These are phyloP conservation scores for Oxytropis ochrocephala DNA, from an alignment of 306 rosid species.

Conservation along the genomic window DNA sequence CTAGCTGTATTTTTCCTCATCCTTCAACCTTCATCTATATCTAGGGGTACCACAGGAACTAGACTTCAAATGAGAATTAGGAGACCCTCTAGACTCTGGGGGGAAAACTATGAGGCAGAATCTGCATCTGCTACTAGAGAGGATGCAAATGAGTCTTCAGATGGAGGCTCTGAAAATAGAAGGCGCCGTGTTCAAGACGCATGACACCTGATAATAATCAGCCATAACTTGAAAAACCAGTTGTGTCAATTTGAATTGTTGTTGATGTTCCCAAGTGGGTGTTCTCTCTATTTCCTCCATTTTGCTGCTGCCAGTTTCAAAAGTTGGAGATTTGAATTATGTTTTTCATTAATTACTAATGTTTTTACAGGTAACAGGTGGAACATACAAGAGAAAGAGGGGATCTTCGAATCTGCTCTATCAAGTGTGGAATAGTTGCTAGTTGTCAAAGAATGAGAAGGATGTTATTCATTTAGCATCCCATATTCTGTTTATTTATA, in stretches of 20 bases:
- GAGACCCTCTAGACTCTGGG: constrained; percentile 76
- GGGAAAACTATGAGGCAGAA: constrained; percentile 75
- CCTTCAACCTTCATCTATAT: constrained; percentile 74
- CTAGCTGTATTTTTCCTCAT: constrained; percentile 83
- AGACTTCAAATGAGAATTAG: constrained; percentile 71
- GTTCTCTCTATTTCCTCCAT: constrained; percentile 7
- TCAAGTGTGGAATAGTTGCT: constrained; percentile 29
- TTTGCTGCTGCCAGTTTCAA: background rate
- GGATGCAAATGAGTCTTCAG: constrained; percentile 74
- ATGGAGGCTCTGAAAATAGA: constrained; percentile 63
- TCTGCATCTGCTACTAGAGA: constrained; percentile 72
- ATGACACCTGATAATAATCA: constrained; percentile 59
- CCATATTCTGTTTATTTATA: constrained; percentile 26
- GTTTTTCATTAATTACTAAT: constrained; percentile 6
- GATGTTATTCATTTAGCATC: constrained; percentile 27
- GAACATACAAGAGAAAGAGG: constrained; percentile 19
- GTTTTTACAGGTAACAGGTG: constrained; percentile 34
- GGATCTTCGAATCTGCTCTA: constrained; percentile 20
- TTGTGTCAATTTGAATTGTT: constrained; percentile 19
- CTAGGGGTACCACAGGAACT: constrained; percentile 58
- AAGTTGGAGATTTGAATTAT: background rate
- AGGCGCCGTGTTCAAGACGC: constrained; percentile 53
- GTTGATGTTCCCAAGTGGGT: constrained; percentile 34
- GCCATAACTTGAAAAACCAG: constrained; percentile 36
- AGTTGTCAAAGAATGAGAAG: constrained; percentile 26